Conservation (phyloP, 2,329 filamentous ascomycete genomes). For the Ceratocystiopsis sp. region DNA sequence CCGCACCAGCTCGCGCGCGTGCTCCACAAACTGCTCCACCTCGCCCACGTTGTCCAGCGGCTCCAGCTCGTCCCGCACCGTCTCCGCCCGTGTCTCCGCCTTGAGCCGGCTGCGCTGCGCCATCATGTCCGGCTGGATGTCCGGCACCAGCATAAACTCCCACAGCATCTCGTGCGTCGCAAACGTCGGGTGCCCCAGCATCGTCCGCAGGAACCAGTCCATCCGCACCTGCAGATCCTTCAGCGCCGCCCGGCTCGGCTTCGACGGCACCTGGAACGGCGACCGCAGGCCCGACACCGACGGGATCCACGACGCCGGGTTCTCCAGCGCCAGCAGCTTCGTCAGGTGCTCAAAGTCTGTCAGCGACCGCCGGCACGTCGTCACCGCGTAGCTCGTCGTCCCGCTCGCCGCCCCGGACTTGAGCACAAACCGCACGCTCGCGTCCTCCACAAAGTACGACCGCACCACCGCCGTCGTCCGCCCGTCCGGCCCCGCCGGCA, state of each 20-base stretch:
- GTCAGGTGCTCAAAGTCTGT: slow-evolving; percentile 83
- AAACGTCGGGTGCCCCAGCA: slow-evolving; percentile 82
- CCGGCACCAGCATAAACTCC: slow-evolving; percentile 96
- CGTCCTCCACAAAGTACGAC: slow-evolving; percentile 95
- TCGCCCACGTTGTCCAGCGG: slow-evolving; percentile 71
- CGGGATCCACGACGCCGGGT: slow-evolving; percentile 91
- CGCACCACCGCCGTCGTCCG: slow-evolving; percentile 85
- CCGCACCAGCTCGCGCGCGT: slow-evolving; percentile 78
- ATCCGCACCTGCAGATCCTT: slow-evolving; percentile 76
- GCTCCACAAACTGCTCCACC: slow-evolving; percentile 82
- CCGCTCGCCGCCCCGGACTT: slow-evolving; percentile 66
- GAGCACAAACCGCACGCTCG: slow-evolving; percentile 76
- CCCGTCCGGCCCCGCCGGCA: slow-evolving; percentile 52
- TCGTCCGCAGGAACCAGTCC: slow-evolving; percentile 73
- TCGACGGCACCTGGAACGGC: slow-evolving; percentile 84
- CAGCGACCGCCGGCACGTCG: slow-evolving; percentile 76
- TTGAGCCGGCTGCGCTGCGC: slow-evolving; percentile 76
- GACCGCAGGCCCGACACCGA: slow-evolving; percentile 60
- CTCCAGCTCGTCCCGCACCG: slow-evolving; percentile 73
- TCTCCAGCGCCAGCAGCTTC: slow-evolving; percentile 68
- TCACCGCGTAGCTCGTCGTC: slow-evolving; percentile 74
- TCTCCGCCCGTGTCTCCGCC: slow-evolving; percentile 65
- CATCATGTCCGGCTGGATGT: slow-evolving; percentile 81
- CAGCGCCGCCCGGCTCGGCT: slow-evolving; percentile 71
- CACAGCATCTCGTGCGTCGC: slow-evolving; percentile 93